phyloP scores from a whole-genome alignment of 192 early-diverging fungal genomes.

The Umbelopsis vinacea region DNA sequence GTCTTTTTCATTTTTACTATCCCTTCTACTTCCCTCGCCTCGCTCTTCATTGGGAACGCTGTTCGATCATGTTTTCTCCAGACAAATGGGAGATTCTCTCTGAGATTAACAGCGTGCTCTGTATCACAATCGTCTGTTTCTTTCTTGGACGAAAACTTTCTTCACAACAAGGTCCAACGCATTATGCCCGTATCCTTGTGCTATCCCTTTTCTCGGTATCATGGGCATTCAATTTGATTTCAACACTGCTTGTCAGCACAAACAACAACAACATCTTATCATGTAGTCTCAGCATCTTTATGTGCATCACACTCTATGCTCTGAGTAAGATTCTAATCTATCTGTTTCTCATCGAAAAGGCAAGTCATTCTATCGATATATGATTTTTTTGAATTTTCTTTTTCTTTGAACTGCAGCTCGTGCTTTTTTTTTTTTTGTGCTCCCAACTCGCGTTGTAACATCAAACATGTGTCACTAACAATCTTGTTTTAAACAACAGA shows the following conservation, averaged over 20 bases:
- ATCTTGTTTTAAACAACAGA: neutral
- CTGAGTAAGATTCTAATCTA: slow-evolving; percentile 47
- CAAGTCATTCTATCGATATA: slow-evolving; percentile 1
- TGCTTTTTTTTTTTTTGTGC: neutral
- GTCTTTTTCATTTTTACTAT: neutral
- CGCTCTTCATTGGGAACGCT: neutral
- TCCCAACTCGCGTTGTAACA: neutral
- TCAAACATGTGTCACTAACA: neutral
- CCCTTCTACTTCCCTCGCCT: neutral
- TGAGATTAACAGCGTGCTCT: slow-evolving; percentile 45
- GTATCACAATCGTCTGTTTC: slow-evolving; percentile 45
- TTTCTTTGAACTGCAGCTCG: neutral
- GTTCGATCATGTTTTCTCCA: slow-evolving; percentile 36
- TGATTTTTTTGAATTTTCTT: too few species aligned
- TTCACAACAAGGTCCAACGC: slow-evolving; percentile 37
- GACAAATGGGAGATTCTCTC: slow-evolving; percentile 42
- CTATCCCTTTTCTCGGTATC: slow-evolving; percentile 41
- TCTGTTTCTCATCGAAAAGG: slow-evolving; percentile 54
- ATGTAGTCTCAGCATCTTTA: slow-evolving; percentile 40
- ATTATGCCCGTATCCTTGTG: slow-evolving; percentile 47
- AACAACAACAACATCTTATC: slow-evolving; percentile 49
- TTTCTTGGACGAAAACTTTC: slow-evolving; percentile 53
- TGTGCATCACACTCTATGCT: slow-evolving; percentile 46
- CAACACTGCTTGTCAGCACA: slow-evolving; percentile 48
- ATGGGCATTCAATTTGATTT: slow-evolving; percentile 51